Percentiles rank a stretch among this genome's conserved stretches.
Evolutionary conservation across 768 basidiomycete genomes (phyloP).

Genomic region (Auricularia sp.): DNA sequence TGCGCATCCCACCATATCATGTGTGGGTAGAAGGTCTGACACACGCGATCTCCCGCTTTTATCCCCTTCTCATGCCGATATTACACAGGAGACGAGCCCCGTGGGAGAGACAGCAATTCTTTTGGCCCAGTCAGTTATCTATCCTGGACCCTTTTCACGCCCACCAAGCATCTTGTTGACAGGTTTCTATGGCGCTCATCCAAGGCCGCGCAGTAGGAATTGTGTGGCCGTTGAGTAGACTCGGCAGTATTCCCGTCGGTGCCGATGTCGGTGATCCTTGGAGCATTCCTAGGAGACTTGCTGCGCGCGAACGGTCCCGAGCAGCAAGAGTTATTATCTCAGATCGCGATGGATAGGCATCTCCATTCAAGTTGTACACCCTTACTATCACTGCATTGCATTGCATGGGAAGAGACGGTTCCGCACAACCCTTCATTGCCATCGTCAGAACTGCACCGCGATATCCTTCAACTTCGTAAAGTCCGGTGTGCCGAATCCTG

Average conservation of each 20-base stretch:
- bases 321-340: background rate
- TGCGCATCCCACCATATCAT: conserved; percentile 49
- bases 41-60: conserved; percentile 1
- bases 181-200: conserved; percentile 20
- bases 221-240: conserved; percentile 19
- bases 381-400: too few species aligned
- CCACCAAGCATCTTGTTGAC: background rate
- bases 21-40: conserved; percentile 64
- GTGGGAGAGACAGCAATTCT: conserved; percentile 60
- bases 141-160: background rate
- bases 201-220: conserved; percentile 20
- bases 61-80: background rate
- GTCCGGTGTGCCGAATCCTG: conserved; percentile 46
- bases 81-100: conserved; percentile 49
- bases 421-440: too few species aligned
- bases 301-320: background rate
- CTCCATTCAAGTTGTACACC: too few species aligned
- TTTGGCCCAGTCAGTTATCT: conserved; percentile 51
- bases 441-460: conserved; percentile 13
- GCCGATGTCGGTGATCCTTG: conserved; percentile 7
- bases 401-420: too few species aligned
- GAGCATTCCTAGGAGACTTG: conserved; percentile 9
- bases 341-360: background rate
- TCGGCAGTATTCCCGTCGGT: conserved; percentile 17
- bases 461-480: conserved; percentile 36